Evolutionary conservation across 2,329 filamentous ascomycete species (phyloP).

Genomic region (Exophiala alcalophila): DNA sequence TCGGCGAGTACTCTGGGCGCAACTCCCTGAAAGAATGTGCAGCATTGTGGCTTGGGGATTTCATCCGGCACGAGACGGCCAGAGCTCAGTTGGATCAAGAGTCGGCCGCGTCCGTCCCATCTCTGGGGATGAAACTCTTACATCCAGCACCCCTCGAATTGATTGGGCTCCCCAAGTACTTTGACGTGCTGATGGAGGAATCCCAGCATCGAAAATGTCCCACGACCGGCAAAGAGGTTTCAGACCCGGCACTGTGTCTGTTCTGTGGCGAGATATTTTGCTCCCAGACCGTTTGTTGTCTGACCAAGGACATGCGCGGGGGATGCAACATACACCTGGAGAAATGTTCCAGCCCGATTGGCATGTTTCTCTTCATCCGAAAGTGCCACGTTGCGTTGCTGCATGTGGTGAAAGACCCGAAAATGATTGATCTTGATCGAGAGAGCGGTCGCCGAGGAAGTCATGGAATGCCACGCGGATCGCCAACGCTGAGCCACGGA

Average conservation of each 20-base stretch:
- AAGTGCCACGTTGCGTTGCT: slow-evolving; percentile 91
- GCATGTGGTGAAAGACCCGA: slow-evolving; percentile 47
- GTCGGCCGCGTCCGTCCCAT: slow-evolving; percentile 35
- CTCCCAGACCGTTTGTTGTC: slow-evolving; percentile 88
- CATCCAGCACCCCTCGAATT: slow-evolving; percentile 94
- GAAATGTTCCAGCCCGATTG: slow-evolving; percentile 54
- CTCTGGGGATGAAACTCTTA: slow-evolving; percentile 52
- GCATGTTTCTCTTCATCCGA: slow-evolving; percentile 93
- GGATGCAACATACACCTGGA: slow-evolving; percentile 88
- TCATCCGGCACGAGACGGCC: slow-evolving; percentile 39
- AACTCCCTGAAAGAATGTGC: slow-evolving; percentile 51
- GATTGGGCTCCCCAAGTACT: slow-evolving; percentile 86
- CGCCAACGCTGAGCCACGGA: slow-evolving; percentile 50
- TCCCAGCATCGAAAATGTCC: slow-evolving; percentile 80
- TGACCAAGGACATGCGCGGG: slow-evolving; percentile 65
- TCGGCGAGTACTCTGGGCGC: slow-evolving; percentile 42
- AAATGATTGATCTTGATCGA: slow-evolving; percentile 10
- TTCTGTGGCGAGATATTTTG: slow-evolving; percentile 98
- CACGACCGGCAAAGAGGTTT: slow-evolving; percentile 84
- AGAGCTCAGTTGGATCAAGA: slow-evolving; percentile 28
- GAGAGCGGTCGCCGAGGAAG: slow-evolving; percentile 12
- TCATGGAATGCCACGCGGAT: slow-evolving; percentile 7
- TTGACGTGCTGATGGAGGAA: slow-evolving; percentile 88
- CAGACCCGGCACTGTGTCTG: slow-evolving; percentile 86
- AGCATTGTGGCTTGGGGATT: slow-evolving; percentile 71